Percentiles rank a stretch among this genome's conserved stretches.
These are phyloP conservation scores for Scopulariopsis brevicaulis DNA, from an alignment of 2,329 filamentous ascomycete genomes.

Conservation along the genomic window DNA sequence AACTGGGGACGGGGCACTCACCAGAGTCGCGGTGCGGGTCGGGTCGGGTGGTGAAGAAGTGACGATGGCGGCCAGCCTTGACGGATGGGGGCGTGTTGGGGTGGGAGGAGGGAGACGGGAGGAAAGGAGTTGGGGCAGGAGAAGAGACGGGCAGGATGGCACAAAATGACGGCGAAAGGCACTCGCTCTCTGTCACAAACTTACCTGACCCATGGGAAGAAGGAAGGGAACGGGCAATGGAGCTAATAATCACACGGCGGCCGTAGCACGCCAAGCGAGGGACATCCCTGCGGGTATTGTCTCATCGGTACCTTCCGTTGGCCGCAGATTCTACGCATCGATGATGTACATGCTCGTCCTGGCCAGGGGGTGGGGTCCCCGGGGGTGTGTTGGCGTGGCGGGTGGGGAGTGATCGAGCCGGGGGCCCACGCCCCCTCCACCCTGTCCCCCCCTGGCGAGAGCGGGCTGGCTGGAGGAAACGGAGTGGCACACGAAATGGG, in stretches of 20 bases:
- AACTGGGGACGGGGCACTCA: background rate
- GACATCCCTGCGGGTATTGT: conserved; percentile 3
- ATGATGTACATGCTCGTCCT: conserved; percentile 1
- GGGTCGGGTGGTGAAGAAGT: background rate
- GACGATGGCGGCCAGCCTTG: conserved; percentile 1
- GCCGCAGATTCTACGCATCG: background rate
- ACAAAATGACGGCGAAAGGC: conserved; percentile 6
- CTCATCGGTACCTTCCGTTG: conserved; percentile 6
- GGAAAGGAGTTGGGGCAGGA: conserved; percentile 3
- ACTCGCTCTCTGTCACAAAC: conserved; percentile 10
- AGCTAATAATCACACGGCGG: conserved; percentile 2
- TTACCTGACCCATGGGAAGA: conserved; percentile 11
- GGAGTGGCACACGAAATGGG: background rate
- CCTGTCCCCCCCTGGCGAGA: background rate
- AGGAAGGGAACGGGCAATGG: conserved; percentile 8
- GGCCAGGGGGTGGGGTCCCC: conserved; percentile 1
- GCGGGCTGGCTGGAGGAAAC: background rate
- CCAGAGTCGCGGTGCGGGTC: background rate
- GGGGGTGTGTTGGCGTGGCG: conserved; percentile 3
- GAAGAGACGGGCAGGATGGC: conserved; percentile 6
- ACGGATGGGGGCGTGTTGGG: background rate
- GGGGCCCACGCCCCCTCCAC: background rate
- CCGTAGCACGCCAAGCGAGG: conserved; percentile 6
- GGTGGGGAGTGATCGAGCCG: background rate
- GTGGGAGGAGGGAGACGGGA: conserved; percentile 1